A percentile compares a stretch with the other conserved stretches of the same genome.
phyloP scores from a whole-genome alignment of 164 flowering plant genomes.

The Piper longum region DNA sequence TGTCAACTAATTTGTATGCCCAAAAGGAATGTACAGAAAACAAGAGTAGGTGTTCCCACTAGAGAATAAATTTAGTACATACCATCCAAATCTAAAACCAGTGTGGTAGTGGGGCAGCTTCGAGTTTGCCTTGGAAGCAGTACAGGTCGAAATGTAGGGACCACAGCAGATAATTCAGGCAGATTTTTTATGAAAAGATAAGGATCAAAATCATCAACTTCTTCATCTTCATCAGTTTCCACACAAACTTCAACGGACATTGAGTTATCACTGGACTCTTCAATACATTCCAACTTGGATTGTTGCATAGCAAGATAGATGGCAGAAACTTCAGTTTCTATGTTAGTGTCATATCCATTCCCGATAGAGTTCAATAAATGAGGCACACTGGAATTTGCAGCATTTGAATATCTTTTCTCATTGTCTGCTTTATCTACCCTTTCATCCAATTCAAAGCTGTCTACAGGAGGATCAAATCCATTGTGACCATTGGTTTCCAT shows the following conservation, averaged over 20 bases:
- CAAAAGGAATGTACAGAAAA: no score
- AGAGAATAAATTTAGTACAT: constrained; percentile 6
- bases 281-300: constrained; percentile 72
- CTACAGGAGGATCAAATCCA: no score
- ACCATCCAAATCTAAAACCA: constrained; percentile 98
- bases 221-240: constrained; percentile 65
- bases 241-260: constrained; percentile 31
- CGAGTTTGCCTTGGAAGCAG: constrained; percentile 91
- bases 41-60: neutral
- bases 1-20: no score
- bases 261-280: constrained; percentile 55
- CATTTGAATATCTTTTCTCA: constrained; percentile 15
- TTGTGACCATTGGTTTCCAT: no score
- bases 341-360: constrained; percentile 19
- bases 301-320: constrained; percentile 77
- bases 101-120: constrained; percentile 85
- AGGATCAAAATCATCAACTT: constrained; percentile 86
- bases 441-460: no score
- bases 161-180: constrained; percentile 72
- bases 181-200: constrained; percentile 77
- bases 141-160: constrained; percentile 70
- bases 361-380: constrained; percentile 14
- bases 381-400: constrained; percentile 9
- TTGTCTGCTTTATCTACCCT: constrained; percentile 5
- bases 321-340: constrained; percentile 73